A percentile compares a stretch with the other conserved stretches of the same genome.
Conservation (phyloP, 345 rosid species). For the Melaleuca quinquenervia region DNA sequence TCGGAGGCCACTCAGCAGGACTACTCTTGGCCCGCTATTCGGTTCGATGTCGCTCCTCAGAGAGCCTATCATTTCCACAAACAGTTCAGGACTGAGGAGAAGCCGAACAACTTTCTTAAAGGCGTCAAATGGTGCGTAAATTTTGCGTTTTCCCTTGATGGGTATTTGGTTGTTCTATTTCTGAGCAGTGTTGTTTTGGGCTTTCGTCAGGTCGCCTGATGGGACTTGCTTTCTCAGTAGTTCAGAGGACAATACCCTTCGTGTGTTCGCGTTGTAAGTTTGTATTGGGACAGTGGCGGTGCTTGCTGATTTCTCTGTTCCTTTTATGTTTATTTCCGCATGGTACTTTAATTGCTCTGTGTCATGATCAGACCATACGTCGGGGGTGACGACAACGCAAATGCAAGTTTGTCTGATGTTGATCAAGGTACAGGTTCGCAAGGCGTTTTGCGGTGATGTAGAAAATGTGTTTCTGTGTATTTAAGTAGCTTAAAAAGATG, state of each 20-base stretch:
- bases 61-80: constrained; percentile 57
- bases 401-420: constrained; percentile 8
- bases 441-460: not conserved
- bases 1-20: constrained; percentile 1
- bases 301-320: not conserved
- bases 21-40: constrained; percentile 39
- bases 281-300: not conserved
- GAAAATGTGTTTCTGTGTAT: not conserved
- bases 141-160: not conserved
- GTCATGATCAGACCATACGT: constrained; percentile 35
- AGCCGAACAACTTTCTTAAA: constrained; percentile 87
- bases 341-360: not conserved
- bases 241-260: constrained; percentile 73
- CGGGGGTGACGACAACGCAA: constrained; percentile 8
- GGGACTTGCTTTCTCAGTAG: constrained; percentile 78
- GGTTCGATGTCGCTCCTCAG: constrained; percentile 55
- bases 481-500: not conserved
- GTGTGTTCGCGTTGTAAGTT: constrained; percentile 59
- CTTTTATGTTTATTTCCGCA: not conserved
- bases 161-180: not conserved
- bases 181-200: not conserved
- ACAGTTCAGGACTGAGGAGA: constrained; percentile 45
- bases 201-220: constrained; percentile 71
- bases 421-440: constrained; percentile 25
- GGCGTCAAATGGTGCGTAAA: constrained; percentile 56